Evolutionary conservation across 257 asterid genomes (phyloP), one percentile per base, ranked within the genome.

Genomic region (Thymus mandschuricus): DNA sequence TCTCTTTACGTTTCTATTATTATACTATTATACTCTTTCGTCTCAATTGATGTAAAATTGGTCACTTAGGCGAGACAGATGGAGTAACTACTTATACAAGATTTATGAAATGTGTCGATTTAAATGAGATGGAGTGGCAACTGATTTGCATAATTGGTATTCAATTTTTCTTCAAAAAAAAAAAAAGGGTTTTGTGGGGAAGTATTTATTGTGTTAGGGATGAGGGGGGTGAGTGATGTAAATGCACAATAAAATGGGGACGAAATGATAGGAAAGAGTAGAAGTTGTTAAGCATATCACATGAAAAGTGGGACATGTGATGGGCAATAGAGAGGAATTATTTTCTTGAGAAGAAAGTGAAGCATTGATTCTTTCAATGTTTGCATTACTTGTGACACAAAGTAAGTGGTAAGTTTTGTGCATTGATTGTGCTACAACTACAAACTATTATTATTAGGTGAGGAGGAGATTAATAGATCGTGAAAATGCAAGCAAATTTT

Each of bases 221-320:
- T 10, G 63, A 33, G 21, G 63, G 27, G 45, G 31, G 7, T 15
- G 9, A 3, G 9, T n/a, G 57, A n/a, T 15, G 30, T n/a, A 13
- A 48, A 21, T 51, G 57, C 30, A 13, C 29, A n/a, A 6, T 6
- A 15, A 1, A 51, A 43, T 43, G 10, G 60, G 40, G 63, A 74
- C 60, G 73, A 65, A 77, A 81, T 81, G 76, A 74, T 74, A 56
- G 35, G 38, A 21, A 34, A 66, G 57, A 57, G 75, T 73, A 58
- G 72, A 73, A 73, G 77, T 66, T 79, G 82, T 51, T 71, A 63
- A 69, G 75, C 80, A 78, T 31, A 71, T 74, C 82, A 79, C 82
- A 79, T 76, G 80, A 66, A 75, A 38, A 68, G 86, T 79, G 85
- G 84, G 83, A 46, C 83, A 81, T 69, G 48, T 9, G 66, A 69